These are phyloP conservation scores for Neckera pumila DNA, from an alignment of 225 moss, liverwort and hornwort genomes.

Conservation along the genomic window DNA sequence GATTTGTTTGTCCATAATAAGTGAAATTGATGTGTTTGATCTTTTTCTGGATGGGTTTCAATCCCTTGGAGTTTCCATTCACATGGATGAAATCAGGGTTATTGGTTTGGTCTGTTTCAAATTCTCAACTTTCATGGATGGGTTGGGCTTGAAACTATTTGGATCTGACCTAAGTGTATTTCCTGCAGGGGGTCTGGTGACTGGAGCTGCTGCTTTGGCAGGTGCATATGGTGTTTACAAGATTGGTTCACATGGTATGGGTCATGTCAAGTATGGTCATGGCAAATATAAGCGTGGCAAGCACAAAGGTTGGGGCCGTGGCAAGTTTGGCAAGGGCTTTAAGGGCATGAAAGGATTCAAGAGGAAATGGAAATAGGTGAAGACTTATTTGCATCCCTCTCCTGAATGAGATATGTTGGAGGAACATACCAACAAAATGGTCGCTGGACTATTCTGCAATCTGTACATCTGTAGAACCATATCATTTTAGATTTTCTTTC, in stretches of 20 bases:
- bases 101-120: background rate
- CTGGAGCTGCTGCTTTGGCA: conserved; percentile 33
- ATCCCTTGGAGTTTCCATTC: background rate
- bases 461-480: background rate
- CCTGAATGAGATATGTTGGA: background rate
- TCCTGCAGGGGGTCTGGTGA: conserved; percentile 16
- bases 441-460: background rate
- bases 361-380: conserved; percentile 30
- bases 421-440: background rate
- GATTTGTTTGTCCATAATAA: background rate
- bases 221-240: conserved; percentile 29
- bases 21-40: background rate
- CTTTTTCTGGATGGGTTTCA: background rate
- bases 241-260: conserved; percentile 18
- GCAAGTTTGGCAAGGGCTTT: conserved; percentile 1
- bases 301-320: conserved; percentile 9
- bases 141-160: background rate
- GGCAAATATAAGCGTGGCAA: conserved; percentile 21
- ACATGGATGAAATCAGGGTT: background rate
- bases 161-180: background rate
- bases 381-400: background rate
- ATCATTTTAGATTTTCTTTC: background rate
- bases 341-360: conserved; percentile 10
- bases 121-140: background rate
- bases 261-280: conserved; percentile 4